Evolutionary conservation across 1,284 basidiomycete species (phyloP), one percentile per base, ranked within the genome.

Genomic region (Puccinia polysora): DNA sequence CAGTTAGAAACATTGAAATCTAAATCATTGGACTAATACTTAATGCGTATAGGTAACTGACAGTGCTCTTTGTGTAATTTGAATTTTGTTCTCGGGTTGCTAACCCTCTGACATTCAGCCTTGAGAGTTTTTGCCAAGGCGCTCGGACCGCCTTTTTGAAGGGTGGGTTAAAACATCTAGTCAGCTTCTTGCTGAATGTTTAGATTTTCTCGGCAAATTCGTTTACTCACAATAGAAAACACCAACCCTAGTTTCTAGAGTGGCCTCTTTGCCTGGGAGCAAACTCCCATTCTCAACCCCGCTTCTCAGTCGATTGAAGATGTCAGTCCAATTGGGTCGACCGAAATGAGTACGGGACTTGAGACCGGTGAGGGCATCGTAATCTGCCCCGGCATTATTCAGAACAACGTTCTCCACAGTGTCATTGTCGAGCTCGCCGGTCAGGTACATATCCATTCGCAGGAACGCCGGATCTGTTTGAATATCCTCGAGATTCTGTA

Each of bases 361-460:
- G 68, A 93, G 85, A 43, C 90, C 84, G 3, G 91, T 93, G 73
- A 94, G 82, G 30, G 90, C 89, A 79, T 93, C 91, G 78, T 88
- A 89, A 69, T 65, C 73, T 43, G 64, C 69, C 40, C 73, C 73
- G 53, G 40, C 38, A 71, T 89, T 87, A 77, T 93, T 91, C 75
- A 94, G 85, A 6, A 88, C 87, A 75, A 94, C 90, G 80, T 93
- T 93, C 86, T 89, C 90, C 52, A 93, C 83, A 85, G 89, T 90
- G 80, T 91, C 88, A 77, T 89, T 86, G 73, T 84, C 83, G 76
- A 93, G 86, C 83, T 88, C 89, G 81, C 91, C 88, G 2, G 91
- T 94, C 65, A 93, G 84, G 80, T 91, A 94, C 76, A 93, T 87
- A 78, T 90, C 88, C 83, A 94, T 92, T 71, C 86, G 87, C 75